Percentiles rank a stretch among this genome's conserved stretches.
phyloP scores from a whole-genome alignment of 1,284 basidiomycete species.

The Microbotryomycetes sp. region DNA sequence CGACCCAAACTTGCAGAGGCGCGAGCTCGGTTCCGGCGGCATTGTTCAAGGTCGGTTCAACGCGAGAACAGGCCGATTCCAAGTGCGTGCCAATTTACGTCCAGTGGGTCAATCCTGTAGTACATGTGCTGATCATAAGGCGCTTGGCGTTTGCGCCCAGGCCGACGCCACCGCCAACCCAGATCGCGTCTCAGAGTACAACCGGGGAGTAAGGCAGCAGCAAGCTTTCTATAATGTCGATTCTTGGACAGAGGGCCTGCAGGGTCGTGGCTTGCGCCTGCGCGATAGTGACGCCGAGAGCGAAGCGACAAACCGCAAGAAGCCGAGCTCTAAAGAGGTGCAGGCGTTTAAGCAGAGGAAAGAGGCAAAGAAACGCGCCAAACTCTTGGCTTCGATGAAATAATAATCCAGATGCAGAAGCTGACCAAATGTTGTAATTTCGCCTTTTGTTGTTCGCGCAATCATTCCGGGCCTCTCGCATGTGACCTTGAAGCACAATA shows the following conservation, averaged over 20 bases:
- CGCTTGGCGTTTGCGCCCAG: too few relatives aligned
- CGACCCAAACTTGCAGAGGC: constrained; percentile 26
- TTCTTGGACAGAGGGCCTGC: constrained; percentile 16
- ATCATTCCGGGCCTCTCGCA: too few relatives aligned
- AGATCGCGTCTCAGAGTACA: constrained; percentile 31
- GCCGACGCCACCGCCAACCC: constrained; percentile 30
- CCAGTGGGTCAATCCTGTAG: too few relatives aligned
- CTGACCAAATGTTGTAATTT: too few relatives aligned
- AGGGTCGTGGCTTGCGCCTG: constrained; percentile 7
- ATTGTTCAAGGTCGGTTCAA: constrained; percentile 32
- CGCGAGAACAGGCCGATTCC: constrained; percentile 32
- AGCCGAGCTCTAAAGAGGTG: constrained; percentile 15
- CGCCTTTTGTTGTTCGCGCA: too few relatives aligned
- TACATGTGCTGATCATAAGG: too few relatives aligned
- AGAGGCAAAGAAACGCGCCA: too few relatives aligned
- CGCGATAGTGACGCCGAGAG: neutral
- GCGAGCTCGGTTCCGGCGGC: neutral
- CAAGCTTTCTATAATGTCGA: constrained; percentile 30
- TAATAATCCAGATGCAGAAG: too few relatives aligned
- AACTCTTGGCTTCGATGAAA: too few relatives aligned
- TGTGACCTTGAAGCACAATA: too few relatives aligned
- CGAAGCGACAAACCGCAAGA: neutral
- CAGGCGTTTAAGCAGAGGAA: constrained; percentile 15
- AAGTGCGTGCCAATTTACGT: constrained; percentile 2
- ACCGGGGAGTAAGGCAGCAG: constrained; percentile 31